phyloP scores from a whole-genome alignment of 1,284 basidiomycete genomes.

The Marasmius oreades region DNA sequence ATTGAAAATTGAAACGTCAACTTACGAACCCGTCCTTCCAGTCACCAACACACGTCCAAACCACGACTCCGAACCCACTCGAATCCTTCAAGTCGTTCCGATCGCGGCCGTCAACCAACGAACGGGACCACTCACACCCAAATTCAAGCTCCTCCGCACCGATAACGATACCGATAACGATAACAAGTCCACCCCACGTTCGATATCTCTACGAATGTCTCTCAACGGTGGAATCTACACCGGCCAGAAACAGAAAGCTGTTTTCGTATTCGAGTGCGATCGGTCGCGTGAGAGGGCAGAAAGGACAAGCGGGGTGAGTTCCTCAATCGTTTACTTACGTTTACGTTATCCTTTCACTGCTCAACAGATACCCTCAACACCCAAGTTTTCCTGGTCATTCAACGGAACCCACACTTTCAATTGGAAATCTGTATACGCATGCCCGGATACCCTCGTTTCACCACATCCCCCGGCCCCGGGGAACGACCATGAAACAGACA shows the following conservation, averaged over 20 bases:
- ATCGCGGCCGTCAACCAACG: neutral
- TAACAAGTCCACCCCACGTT: too few relatives aligned
- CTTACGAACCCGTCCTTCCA: constrained; percentile 5
- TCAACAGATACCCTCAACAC: constrained; percentile 21
- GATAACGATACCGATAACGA: neutral
- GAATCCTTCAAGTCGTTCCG: constrained; percentile 38
- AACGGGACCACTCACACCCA: constrained; percentile 18
- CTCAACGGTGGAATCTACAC: constrained; percentile 40
- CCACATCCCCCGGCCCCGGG: constrained; percentile 17
- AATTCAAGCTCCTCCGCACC: constrained; percentile 17
- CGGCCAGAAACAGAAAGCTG: constrained; percentile 32
- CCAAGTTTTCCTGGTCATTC: constrained; percentile 23
- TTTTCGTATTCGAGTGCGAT: constrained; percentile 39
- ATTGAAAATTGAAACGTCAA: neutral
- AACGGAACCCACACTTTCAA: constrained; percentile 29
- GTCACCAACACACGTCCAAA: constrained; percentile 33
- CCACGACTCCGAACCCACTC: constrained; percentile 33
- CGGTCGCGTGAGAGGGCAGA: constrained; percentile 22
- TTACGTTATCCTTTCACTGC: neutral
- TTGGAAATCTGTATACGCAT: constrained; percentile 33
- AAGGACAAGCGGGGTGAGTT: neutral
- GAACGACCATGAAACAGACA: neutral
- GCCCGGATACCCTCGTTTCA: constrained; percentile 17
- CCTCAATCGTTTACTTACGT: neutral
- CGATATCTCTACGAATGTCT: constrained; percentile 34